phyloP scores from a whole-genome alignment of 305 asterid species.

The Fraxinus velutina region DNA sequence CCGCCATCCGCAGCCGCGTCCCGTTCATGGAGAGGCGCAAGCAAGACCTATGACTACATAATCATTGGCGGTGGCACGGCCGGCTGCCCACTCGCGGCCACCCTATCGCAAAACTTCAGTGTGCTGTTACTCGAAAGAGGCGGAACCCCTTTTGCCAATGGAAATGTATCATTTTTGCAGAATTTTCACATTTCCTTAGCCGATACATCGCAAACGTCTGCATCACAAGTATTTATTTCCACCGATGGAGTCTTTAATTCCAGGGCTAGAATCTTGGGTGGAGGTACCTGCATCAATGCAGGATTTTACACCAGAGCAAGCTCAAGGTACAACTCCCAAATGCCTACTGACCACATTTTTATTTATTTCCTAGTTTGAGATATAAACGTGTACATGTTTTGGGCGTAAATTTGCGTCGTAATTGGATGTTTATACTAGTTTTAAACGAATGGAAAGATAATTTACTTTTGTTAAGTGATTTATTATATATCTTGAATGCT shows the following conservation, averaged over 20 bases:
- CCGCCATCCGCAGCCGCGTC: conserved; percentile 33
- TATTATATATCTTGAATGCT: not conserved
- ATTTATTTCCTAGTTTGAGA: not conserved
- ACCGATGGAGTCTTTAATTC: conserved; percentile 92
- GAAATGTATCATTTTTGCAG: conserved; percentile 69
- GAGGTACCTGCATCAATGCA: conserved; percentile 81
- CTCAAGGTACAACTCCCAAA: conserved; percentile 55
- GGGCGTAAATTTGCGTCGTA: not conserved
- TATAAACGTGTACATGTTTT: not conserved
- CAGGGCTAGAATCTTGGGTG: conserved; percentile 84
- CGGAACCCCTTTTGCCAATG: conserved; percentile 82
- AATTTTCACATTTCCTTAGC: conserved; percentile 83
- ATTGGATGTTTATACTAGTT: not conserved
- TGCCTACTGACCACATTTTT: not conserved
- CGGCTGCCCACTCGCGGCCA: conserved; percentile 88
- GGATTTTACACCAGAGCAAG: conserved; percentile 93
- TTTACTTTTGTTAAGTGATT: not conserved
- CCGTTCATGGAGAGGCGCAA: not conserved
- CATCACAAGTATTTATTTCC: conserved; percentile 83
- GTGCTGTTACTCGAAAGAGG: conserved; percentile 87
- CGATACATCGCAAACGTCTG: conserved; percentile 66
- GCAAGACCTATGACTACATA: conserved; percentile 62
- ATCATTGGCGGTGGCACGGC: conserved; percentile 97
- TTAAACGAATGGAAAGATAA: not conserved
- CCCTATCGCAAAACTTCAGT: conserved; percentile 64